Evolutionary conservation across 1,284 basidiomycete genomes (phyloP), one percentile per base, ranked within the genome.

Genomic region (Farysia itapuensis): DNA sequence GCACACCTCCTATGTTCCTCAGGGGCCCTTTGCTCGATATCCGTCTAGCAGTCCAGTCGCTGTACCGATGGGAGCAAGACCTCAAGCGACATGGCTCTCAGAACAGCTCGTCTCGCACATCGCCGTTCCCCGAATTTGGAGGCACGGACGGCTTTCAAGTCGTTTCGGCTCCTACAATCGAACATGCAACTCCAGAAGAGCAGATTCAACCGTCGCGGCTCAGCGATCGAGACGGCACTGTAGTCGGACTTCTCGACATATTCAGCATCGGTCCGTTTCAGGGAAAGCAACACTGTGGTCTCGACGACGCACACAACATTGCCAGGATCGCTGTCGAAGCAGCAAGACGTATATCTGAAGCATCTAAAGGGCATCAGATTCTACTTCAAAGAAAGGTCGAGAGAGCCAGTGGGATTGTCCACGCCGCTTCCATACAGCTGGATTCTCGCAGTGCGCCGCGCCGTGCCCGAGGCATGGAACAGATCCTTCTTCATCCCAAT

Each of bases 301-400:
- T 80, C 36, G 79, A 80, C 48, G 79, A 80, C 52, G 79, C 79
- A 44, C 71, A 51, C 48, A 80, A 80, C 44, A 77, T 80, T 35
- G 52, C 77, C 33, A 58, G 79, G 30, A 74, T 80, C 29, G 68
- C 76, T 2, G 32, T 58, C 11, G 69, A 70, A 45, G 23, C 59
- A 0, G 61, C 38, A 15, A 32, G 47, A 24, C 36, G 61, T 3
- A 52, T 60, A 5, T 19, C 26, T 2, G 16, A 45, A 8, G 50
- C 57, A 4, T 37, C 39, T 1, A 15, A 35, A n/a, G 57, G 50
- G 0, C 34, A n/a, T 2, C 47, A 63, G 19, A 29, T 63, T 26
- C 30, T 63, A 15, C 36, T 59, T 5, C 16, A 25, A 4, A 60
- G 53, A 19, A 38, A 48, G 15, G 15, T 59, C 20, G 49, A 49